These are phyloP conservation scores for Tetracladium setigerum DNA, from an alignment of 495 filamentous ascomycete species.

Conservation along the genomic window DNA sequence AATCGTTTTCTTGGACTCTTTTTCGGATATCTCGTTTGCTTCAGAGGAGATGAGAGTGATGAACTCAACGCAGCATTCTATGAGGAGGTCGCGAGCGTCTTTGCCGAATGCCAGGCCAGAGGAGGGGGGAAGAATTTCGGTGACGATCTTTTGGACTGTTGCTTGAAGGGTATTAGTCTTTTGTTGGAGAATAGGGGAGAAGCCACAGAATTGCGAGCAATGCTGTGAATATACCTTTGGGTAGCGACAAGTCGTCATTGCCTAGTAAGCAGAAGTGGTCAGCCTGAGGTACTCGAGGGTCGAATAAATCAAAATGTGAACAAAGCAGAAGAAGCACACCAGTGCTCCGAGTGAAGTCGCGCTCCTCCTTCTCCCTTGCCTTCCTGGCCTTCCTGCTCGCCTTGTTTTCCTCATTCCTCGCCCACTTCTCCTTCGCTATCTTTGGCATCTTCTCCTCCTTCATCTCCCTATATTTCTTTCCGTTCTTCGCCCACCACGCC, in stretches of 20 bases:
- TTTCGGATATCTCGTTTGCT: slow-evolving; percentile 97
- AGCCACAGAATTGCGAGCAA: not conserved
- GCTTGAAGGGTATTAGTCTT: slow-evolving; percentile 42
- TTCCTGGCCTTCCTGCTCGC: too few relatives aligned
- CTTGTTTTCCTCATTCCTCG: too few relatives aligned
- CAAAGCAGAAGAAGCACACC: too few relatives aligned
- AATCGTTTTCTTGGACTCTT: slow-evolving; percentile 97
- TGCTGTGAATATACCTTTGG: slow-evolving; percentile 62
- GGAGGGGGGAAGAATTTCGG: slow-evolving; percentile 75
- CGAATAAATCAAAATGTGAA: too few relatives aligned
- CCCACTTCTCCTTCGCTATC: too few relatives aligned
- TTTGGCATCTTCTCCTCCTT: too few relatives aligned
- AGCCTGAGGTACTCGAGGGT: not conserved
- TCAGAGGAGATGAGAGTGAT: slow-evolving; percentile 95
- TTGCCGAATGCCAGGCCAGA: slow-evolving; percentile 74
- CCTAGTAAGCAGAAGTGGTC: slow-evolving; percentile 32
- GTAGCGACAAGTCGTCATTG: slow-evolving; percentile 88
- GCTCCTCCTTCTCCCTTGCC: too few relatives aligned
- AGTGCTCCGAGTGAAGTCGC: too few relatives aligned
- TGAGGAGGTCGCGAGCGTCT: slow-evolving; percentile 88
- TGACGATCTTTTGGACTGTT: slow-evolving; percentile 96
- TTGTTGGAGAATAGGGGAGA: not conserved
- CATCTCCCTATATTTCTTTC: too few relatives aligned
- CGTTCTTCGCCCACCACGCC: too few relatives aligned
- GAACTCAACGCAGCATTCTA: slow-evolving; percentile 99